Base-by-base conservation (phyloP, 2,329 filamentous ascomycete genomes). In the Xylaria sp. region DNA sequence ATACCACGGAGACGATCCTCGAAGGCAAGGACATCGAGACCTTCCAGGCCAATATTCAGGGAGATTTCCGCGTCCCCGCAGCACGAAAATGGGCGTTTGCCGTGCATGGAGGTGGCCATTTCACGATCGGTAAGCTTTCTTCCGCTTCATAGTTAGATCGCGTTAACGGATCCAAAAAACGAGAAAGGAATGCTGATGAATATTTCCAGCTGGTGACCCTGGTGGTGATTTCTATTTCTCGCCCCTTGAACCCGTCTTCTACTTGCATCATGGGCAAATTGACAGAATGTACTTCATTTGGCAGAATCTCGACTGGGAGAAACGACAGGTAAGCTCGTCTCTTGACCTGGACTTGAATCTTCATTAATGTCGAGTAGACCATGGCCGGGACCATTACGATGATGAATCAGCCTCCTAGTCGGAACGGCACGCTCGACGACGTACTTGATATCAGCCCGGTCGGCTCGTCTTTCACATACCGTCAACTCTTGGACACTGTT, bases 201-300 rank as follows among this genome's bases (percentile, higher is more conserved):
- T 39, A 2, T 56, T 25, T 28, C 0, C 5, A 73, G 82, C 80
- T 13, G 84, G 84, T 46, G 83, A 85, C 71, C 83, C 83, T 18
- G 82, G 82, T 25, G 77, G 80, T 52, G 83, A 85, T 67, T 78
- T 82, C 69, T 80, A 80, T 68, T 78, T 81, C 52, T 82, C 81
- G 10, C 79, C 83, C 0, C 77, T 80, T 4, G 83, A 85, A 65
- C 83, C 83, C 2, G 81, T 74, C 1, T 85, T 85, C 74, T 84
- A 78, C 66, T 72, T 83, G 9, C 83, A 85, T 68, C 83, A 85
- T 63, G 81, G 76, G 0, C 78, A 82, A 70, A 80, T 85, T 60
- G 83, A 85, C 67, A 77, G 83, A 13, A 76, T 82, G 55, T 84
- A 82, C 74, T 84, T 81, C 74, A 81, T 85, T 70, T 85, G 83